phyloP scores from a whole-genome alignment of 2,329 filamentous ascomycete genomes.

The Cladophialophora immunda region DNA sequence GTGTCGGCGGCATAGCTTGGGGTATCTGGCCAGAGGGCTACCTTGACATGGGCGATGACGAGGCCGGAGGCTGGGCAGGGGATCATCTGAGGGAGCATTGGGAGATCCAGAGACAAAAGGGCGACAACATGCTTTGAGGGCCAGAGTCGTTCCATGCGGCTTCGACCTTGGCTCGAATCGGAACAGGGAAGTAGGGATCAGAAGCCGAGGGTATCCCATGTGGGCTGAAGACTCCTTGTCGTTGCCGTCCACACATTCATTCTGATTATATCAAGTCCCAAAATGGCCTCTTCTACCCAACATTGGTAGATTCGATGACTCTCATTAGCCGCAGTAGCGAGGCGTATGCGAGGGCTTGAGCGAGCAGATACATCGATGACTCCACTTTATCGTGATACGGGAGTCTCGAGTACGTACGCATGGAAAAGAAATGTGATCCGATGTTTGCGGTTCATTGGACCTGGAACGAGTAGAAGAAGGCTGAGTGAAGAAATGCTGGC shows the following conservation, averaged over 20 bases:
- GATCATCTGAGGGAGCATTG: slow-evolving; percentile 16
- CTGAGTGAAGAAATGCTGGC: neutral
- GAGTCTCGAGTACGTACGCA: neutral
- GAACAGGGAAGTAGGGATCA: neutral
- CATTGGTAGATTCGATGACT: neutral
- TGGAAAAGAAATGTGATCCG: neutral
- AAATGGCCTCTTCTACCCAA: neutral
- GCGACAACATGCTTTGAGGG: slow-evolving; percentile 11
- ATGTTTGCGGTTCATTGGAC: neutral
- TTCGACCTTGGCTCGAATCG: neutral
- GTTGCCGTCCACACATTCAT: neutral
- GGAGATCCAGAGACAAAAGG: neutral
- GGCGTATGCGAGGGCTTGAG: neutral
- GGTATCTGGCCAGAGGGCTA: slow-evolving; percentile 16
- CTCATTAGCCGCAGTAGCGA: neutral
- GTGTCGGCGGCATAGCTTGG: slow-evolving; percentile 15
- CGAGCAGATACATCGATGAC: neutral
- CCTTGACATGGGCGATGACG: slow-evolving; percentile 13
- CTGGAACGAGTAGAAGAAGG: no score
- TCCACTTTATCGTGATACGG: neutral
- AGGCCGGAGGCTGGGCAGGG: slow-evolving; percentile 11
- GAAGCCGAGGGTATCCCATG: neutral
- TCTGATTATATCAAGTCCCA: neutral
- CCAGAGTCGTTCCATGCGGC: neutral
- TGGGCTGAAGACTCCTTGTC: neutral